A percentile compares a stretch with the other conserved stretches of the same genome.
Evolutionary conservation across 2,329 filamentous ascomycete genomes (phyloP).

Genomic region (Rachicladosporium sp.): DNA sequence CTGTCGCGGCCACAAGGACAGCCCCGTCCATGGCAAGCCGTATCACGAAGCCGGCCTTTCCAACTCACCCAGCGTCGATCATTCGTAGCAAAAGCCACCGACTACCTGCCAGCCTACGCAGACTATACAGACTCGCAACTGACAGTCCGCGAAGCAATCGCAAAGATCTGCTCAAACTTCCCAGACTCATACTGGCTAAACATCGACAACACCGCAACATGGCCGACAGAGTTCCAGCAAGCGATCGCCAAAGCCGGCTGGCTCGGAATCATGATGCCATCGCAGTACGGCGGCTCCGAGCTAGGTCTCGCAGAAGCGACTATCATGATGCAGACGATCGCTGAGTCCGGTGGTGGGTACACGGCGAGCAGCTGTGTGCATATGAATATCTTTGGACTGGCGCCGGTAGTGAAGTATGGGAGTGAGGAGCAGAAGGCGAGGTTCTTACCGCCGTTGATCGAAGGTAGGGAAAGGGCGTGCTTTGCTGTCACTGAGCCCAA

Average conservation of each 20-base stretch:
- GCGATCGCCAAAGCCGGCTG: conserved; percentile 31
- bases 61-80: conserved; percentile 1
- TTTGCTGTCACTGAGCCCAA: conserved; percentile 34
- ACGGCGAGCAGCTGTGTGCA: conserved; percentile 32
- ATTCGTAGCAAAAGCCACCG: conserved; percentile 12
- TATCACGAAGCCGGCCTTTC: too few relatives aligned
- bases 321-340: conserved; percentile 37
- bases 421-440: conserved; percentile 30
- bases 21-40: too few relatives aligned
- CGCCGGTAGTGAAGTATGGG: conserved; percentile 34
- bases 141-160: conserved; percentile 31
- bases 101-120: conserved; percentile 19
- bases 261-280: conserved; percentile 35
- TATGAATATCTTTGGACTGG: conserved; percentile 38
- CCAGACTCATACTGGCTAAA: conserved; percentile 32
- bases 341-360: conserved; percentile 33
- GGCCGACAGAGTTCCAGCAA: conserved; percentile 29
- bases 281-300: conserved; percentile 30
- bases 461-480: conserved; percentile 29
- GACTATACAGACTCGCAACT: conserved; percentile 31
- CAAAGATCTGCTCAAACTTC: conserved; percentile 32
- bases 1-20: too few relatives aligned
- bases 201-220: conserved; percentile 25
- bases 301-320: conserved; percentile 32
- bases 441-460: conserved; percentile 29